Conservation (phyloP, 371 early-diverging fungal species). For the Caulochytrium protostelioides region DNA sequence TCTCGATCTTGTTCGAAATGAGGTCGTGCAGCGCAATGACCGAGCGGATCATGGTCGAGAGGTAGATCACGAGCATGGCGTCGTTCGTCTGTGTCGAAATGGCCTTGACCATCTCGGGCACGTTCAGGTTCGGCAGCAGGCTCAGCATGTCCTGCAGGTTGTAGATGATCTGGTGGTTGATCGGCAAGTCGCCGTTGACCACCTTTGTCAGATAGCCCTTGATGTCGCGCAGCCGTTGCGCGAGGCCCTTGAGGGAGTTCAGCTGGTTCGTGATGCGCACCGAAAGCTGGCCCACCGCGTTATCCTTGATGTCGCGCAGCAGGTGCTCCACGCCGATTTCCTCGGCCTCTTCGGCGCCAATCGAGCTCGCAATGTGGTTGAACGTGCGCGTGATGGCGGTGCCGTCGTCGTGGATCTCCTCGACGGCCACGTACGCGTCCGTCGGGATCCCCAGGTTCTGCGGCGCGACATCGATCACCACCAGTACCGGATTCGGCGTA, state of each 20-base stretch:
- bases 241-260: conserved; percentile 67
- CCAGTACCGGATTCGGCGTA: conserved; percentile 81
- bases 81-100: conserved; percentile 90
- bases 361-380: conserved; percentile 79
- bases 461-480: conserved; percentile 83
- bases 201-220: conserved; percentile 69
- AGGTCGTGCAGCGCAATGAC: conserved; percentile 88
- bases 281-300: conserved; percentile 76
- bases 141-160: conserved; percentile 93
- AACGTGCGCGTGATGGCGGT: conserved; percentile 84
- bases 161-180: conserved; percentile 86
- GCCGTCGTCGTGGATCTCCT: conserved; percentile 84
- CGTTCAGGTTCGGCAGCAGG: conserved; percentile 65
- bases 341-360: conserved; percentile 98
- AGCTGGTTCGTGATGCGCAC: conserved; percentile 71
- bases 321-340: conserved; percentile 99
- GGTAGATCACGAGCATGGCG: conserved; percentile 71
- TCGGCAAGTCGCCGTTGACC: conserved; percentile 55
- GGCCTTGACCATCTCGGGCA: conserved; percentile 43
- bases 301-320: conserved; percentile 94
- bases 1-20: conserved; percentile 57
- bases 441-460: conserved; percentile 81
- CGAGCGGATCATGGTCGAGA: conserved; percentile 68
- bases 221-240: conserved; percentile 61
- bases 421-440: conserved; percentile 83